A percentile compares a stretch with the other conserved stretches of the same genome.
These are phyloP conservation scores for Mycena haematopus DNA, from an alignment of 768 basidiomycete species.

Conservation along the genomic window DNA sequence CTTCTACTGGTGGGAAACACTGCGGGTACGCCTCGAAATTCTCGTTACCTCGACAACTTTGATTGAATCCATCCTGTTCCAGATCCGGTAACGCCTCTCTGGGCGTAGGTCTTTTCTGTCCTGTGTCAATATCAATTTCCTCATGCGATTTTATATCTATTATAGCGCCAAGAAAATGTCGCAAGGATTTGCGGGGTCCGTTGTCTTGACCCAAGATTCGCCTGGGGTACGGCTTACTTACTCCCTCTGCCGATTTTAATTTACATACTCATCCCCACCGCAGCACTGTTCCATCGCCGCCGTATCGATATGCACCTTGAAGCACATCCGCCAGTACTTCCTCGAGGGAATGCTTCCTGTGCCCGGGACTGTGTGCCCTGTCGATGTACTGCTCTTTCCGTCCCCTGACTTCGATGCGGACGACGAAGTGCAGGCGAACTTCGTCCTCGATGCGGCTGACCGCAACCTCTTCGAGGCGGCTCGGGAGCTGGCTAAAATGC, in stretches of 20 bases:
- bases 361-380: constrained; percentile 30
- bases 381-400: constrained; percentile 11
- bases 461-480: constrained; percentile 1
- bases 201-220: constrained; percentile 32
- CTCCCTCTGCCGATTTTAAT: not conserved
- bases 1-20: constrained; percentile 24
- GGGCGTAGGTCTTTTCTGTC: constrained; percentile 21
- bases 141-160: not conserved
- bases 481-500: not conserved
- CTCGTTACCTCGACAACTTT: constrained; percentile 38
- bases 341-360: constrained; percentile 30
- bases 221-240: constrained; percentile 13
- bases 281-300: constrained; percentile 31
- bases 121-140: not conserved
- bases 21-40: constrained; percentile 18
- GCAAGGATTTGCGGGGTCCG: constrained; percentile 27
- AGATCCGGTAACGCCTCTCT: constrained; percentile 32
- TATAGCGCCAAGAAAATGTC: constrained; percentile 32
- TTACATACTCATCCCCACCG: not conserved
- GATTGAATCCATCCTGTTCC: too few relatives aligned
- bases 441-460: not conserved
- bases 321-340: constrained; percentile 29
- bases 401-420: not conserved
- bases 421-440: not conserved
- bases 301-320: constrained; percentile 28